Conservation (phyloP, 129 eudicot species). For the Glebionis coronaria region DNA sequence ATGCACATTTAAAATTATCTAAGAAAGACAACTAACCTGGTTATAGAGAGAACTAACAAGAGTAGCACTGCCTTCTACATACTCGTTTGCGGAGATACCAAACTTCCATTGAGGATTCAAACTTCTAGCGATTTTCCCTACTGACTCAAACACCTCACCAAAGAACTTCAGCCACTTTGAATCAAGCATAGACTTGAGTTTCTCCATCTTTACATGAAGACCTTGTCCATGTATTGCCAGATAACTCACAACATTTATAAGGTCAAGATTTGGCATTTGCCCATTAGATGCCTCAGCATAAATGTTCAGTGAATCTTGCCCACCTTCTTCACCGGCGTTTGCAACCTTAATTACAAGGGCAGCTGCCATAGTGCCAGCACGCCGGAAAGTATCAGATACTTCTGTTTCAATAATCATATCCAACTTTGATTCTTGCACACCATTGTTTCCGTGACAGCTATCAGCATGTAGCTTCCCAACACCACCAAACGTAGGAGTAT, state of each 20-base stretch:
- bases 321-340: constrained; percentile 35
- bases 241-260: constrained; percentile 77
- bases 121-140: constrained; percentile 66
- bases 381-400: constrained; percentile 48
- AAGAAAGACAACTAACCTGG: constrained; percentile 53
- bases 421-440: constrained; percentile 12
- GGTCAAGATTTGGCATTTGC: constrained; percentile 98
- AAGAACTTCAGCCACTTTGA: constrained; percentile 61
- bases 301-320: constrained; percentile 60
- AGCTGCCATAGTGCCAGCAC: constrained; percentile 99
- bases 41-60: constrained; percentile 84
- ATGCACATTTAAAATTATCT: constrained; percentile 5
- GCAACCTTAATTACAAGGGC: constrained; percentile 87
- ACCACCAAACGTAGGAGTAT: constrained; percentile 55
- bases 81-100: constrained; percentile 72
- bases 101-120: constrained; percentile 80
- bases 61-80: constrained; percentile 91
- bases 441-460: constrained; percentile 36
- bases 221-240: constrained; percentile 88
- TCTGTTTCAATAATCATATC: constrained; percentile 23
- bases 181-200: constrained; percentile 52
- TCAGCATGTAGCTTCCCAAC: constrained; percentile 28
- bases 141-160: constrained; percentile 50
- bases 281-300: constrained; percentile 99
- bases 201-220: constrained; percentile 65